A percentile compares a stretch with the other conserved stretches of the same genome.
Evolutionary conservation across 108 stramenopile species (phyloP).

Genomic region (Stephanodiscus triporus): DNA sequence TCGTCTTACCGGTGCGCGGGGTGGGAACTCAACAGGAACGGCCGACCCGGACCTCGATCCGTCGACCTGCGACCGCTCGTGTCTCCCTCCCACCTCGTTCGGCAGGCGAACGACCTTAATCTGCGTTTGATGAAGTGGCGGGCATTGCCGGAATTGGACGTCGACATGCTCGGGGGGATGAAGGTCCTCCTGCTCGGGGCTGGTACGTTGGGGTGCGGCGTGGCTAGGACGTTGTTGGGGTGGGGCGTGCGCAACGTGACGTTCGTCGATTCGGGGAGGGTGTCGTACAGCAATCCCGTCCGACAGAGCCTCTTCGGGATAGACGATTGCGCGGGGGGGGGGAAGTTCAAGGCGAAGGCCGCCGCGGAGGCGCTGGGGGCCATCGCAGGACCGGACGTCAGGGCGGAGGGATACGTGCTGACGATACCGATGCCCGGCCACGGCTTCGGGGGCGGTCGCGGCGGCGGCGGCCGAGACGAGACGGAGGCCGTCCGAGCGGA

Average conservation of each 20-base stretch:
- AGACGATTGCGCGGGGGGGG: constrained; percentile 87
- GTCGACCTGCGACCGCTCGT: constrained; percentile 81
- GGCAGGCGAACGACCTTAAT: constrained; percentile 94
- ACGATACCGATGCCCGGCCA: constrained; percentile 99
- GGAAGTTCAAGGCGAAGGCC: constrained; percentile 89
- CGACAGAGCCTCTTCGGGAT: constrained; percentile 93
- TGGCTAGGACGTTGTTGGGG: constrained; percentile 91
- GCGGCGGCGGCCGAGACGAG: constrained; percentile 55
- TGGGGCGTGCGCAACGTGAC: constrained; percentile 97
- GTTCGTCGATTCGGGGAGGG: constrained; percentile 94
- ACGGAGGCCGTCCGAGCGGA: constrained; percentile 60
- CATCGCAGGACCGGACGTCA: constrained; percentile 88
- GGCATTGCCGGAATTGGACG: constrained; percentile 88
- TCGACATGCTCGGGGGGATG: constrained; percentile 73
- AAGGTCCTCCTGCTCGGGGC: constrained; percentile 94
- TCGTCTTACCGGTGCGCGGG: constrained; percentile 65
- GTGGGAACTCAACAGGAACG: constrained; percentile 81
- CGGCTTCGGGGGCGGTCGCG: constrained; percentile 54
- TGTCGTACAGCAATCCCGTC: constrained; percentile 96
- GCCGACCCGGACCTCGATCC: constrained; percentile 80
- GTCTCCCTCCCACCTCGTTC: constrained; percentile 76
- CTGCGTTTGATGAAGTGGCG: constrained; percentile 99
- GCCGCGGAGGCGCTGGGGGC: constrained; percentile 87
- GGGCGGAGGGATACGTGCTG: constrained; percentile 68
- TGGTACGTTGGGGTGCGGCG: constrained; percentile 97